A percentile compares a stretch with the other conserved stretches of the same genome.
phyloP scores from a whole-genome alignment of 805 yeast genomes.

The Saccharomycopsis fibuligera region DNA sequence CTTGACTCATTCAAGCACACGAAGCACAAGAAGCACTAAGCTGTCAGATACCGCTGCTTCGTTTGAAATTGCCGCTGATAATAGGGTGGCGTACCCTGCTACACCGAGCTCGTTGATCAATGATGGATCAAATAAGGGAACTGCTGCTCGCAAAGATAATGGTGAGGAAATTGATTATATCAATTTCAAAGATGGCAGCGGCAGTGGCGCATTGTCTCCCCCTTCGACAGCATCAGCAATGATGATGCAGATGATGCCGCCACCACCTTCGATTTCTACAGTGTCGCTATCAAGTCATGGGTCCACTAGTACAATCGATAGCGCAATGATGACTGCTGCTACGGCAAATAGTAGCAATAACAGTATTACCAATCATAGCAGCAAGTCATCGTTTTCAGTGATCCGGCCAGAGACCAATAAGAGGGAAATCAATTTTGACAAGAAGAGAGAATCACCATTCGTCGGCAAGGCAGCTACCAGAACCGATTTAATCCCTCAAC shows the following conservation, averaged over 20 bases:
- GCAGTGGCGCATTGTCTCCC: conserved; percentile 1
- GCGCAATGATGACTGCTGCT: neutral
- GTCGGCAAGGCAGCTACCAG: conserved; percentile 42
- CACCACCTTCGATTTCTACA: conserved; percentile 6
- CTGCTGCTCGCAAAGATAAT: conserved; percentile 25
- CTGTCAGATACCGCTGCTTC: conserved; percentile 52
- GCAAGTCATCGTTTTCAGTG: conserved; percentile 52
- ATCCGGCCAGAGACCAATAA: conserved; percentile 54
- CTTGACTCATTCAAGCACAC: conserved; percentile 19
- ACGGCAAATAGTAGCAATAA: conserved; percentile 19
- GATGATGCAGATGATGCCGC: conserved; percentile 10
- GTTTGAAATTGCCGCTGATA: conserved; percentile 39
- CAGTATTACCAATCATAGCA: conserved; percentile 17
- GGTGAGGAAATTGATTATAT: conserved; percentile 39
- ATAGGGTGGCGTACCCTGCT: conserved; percentile 43
- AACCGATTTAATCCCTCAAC: conserved; percentile 33
- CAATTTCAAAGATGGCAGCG: conserved; percentile 38
- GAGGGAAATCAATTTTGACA: conserved; percentile 72
- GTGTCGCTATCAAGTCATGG: neutral
- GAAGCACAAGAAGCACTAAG: conserved; percentile 37
- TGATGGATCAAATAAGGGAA: conserved; percentile 29
- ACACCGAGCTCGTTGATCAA: conserved; percentile 66
- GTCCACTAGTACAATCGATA: neutral
- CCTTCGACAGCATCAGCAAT: no score
- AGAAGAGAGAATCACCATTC: conserved; percentile 70